Evolutionary conservation across 2,329 filamentous ascomycete genomes (phyloP), one percentile per base, ranked within the genome.

Genomic region (Botryotinia globosa): DNA sequence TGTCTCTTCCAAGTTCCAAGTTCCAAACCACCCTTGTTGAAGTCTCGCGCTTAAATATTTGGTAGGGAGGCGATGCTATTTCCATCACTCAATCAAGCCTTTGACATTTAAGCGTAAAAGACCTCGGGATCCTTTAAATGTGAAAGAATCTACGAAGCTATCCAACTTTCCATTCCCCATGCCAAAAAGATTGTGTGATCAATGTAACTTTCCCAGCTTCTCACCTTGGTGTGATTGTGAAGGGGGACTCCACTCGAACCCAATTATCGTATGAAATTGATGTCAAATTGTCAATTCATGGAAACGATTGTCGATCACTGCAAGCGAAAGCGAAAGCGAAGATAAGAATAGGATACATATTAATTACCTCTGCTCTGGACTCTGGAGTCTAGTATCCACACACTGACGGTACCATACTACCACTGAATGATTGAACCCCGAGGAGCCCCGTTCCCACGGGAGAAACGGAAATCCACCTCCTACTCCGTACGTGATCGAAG

Each of bases 21-120:
- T n/a, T n/a, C n/a, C 45, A 25, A 48, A 48, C 20, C 54, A 67
- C 45, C 64, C 59, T 29, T 18, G 34, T 62, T 29, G 9, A 29
- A 56, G 65, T 68, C 32, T 56, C 65, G 25, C 48, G 65, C 51
- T 68, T 68, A 68, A 42, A 42, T 25, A 6, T n/a, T 42, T 68
- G 10, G n/a, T 44, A 9, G n/a, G 39, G n/a, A 44, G 59, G 37
- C 34, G 37, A 62, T 48, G 45, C 59, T 62, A 62, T 62, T 62
- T 62, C 39, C 37, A 63, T 63, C 22, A 10, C 37, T 63, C 25
- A n/a, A 37, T 63, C 25, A n/a, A 37, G 37, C 25, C 25, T 25
- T 42, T 0, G 37, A 16, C 10, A 62, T 18, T 51, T 51, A n/a
- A 51, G 25, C 22, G 48, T 51, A n/a, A 51, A n/a, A 42, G 12